Base-by-base conservation (phyloP, 208 protist species). In the Lotmaria passim region DNA sequence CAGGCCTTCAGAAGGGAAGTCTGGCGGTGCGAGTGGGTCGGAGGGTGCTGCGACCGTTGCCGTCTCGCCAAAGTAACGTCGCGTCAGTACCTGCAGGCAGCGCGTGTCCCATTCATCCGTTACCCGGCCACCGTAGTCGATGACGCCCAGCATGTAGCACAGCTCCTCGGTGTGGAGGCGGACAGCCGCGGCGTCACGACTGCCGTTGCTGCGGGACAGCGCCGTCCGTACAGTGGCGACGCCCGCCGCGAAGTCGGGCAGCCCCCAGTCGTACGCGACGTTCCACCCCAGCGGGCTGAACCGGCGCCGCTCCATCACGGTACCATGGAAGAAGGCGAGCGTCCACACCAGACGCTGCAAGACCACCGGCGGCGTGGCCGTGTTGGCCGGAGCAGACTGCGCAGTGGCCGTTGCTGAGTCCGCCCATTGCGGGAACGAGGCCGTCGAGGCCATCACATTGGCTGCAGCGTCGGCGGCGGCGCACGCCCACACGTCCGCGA, bases 261-360 rank as follows among this genome's bases (percentile, higher is more conserved):
- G 69, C 41, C 86, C 95, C 88, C 95, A 98, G 65, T 98, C 94
- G 74, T 98, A 98, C n/a, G 82, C 81, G 43, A 97, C 88, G 69
- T 98, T 98, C 88, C 91, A 98, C 30, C 95, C 96, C 3, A 98
- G 79, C 10, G 96, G 84, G 46, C 94, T 83, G 82, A 97, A 98
- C 71, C 96, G 91, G 24, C 94, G 86, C 24, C 97, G 76, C 78
- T 98, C 95, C 76, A 96, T 91, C 58, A 98, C 79, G 3, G 94
- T 81, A 8, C 90, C 91, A 61, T 98, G 94, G 82, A 98, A 98
- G 70, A 98, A 88, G 30, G 86, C 89, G 19, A 99, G 79, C 5
- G 89, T 81, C 73, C 97, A 99, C 8, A 98, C 69, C 7, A 99
- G 79, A 34, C 86, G 89, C 56, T 89, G 71, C 23, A 75, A 33